These are phyloP conservation scores for Penicillium chermesinum DNA, from an alignment of 495 filamentous ascomycete genomes.

Conservation along the genomic window DNA sequence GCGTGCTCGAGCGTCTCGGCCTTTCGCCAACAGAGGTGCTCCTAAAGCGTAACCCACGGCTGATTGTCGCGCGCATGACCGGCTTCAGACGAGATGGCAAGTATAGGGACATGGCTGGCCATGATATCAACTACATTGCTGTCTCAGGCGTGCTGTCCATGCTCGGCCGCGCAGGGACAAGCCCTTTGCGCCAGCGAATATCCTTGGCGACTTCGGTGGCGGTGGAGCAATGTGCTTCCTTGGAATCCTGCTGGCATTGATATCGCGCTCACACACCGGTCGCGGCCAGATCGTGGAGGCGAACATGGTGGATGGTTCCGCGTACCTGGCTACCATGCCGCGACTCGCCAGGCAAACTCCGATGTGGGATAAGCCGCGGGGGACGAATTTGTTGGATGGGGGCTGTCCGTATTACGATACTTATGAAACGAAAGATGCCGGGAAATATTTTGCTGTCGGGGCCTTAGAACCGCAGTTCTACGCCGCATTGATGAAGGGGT, in stretches of 20 bases:
- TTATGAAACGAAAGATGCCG: slow-evolving; percentile 76
- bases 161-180: slow-evolving; percentile 64
- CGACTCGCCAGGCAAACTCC: slow-evolving; percentile 55
- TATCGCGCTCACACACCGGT: slow-evolving; percentile 47
- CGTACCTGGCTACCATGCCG: slow-evolving; percentile 71
- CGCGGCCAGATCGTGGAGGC: slow-evolving; percentile 84
- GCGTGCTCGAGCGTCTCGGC: slow-evolving; percentile 77
- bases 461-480: slow-evolving; percentile 88
- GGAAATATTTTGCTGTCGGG: slow-evolving; percentile 82
- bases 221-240: slow-evolving; percentile 74
- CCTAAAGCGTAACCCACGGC: slow-evolving; percentile 63
- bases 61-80: slow-evolving; percentile 81
- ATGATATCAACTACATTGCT: slow-evolving; percentile 96
- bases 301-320: slow-evolving; percentile 91
- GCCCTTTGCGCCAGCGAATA: slow-evolving; percentile 75
- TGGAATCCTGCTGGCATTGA: slow-evolving; percentile 46
- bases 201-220: slow-evolving; percentile 87
- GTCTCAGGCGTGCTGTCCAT: slow-evolving; percentile 75
- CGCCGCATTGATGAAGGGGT: slow-evolving; percentile 54
- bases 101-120: slow-evolving; percentile 86
- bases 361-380: slow-evolving; percentile 57
- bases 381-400: slow-evolving; percentile 74
- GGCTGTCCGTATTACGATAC: slow-evolving; percentile 85
- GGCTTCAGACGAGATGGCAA: slow-evolving; percentile 84
- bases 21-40: slow-evolving; percentile 60